Evolutionary conservation across 805 yeast genomes (phyloP), one percentile per base, ranked within the genome.

Genomic region (Metschnikowia gelsemii): DNA sequence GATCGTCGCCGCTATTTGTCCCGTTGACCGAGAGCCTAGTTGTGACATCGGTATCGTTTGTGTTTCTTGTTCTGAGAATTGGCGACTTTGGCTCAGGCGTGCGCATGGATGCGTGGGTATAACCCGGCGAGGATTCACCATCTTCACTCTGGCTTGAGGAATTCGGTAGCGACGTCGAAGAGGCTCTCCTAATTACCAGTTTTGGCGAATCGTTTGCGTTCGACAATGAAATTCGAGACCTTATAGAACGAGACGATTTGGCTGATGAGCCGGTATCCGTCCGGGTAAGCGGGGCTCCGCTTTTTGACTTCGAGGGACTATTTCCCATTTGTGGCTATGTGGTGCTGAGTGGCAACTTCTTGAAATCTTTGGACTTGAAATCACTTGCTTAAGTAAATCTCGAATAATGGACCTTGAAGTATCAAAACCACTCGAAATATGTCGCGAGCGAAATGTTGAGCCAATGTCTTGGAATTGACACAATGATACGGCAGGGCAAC

Each of bases 1-100:
- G 30, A 13, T 54, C 59, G 36, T 48, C 55, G 18, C 49, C 46
- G 20, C 13, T 32, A 20, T 56, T 49, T 20, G 23, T 16, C 27
- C 26, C 36, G 20, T 18, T 27, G 8, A 44, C 23, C 13, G 44
- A 44, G 20, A 46, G 41, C 23, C 45, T 27, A 4, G 47, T 44
- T 11, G 45, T 32, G 11, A 37, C 36, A 12, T 50, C 54, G 14
- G 47, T 38, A 30, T 73, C 76, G 50, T 68, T 70, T 36, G 72
- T 71, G 48, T 73, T 72, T 48, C 79, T 62, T 39, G 79, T 70
- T 50, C 81, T 70, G 51, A 85, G 70, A 45, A 85, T 85, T 2
- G 93, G 90, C 40, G 80, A 80, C 53, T 79, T 83, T 14, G 93
- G 91, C 51, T 76, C 84, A 45, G 80, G 67, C 48, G 78, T 80